Evolutionary conservation across 1,284 basidiomycete species (phyloP).

Genomic region (Rhizoctonia solani): DNA sequence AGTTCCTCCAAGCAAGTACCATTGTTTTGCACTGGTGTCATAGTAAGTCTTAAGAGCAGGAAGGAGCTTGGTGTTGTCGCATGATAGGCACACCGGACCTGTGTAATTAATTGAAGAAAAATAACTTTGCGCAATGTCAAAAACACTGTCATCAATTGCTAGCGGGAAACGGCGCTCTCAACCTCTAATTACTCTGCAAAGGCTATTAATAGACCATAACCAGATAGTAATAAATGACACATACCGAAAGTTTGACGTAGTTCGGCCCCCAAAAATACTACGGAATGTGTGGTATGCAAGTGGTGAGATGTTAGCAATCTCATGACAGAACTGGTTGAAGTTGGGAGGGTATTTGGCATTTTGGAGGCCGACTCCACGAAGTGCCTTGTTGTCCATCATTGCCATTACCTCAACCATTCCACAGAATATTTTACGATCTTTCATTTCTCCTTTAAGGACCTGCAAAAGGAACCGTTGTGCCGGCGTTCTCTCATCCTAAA

Average conservation of each 20-base stretch:
- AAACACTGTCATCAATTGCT: conserved; percentile 40
- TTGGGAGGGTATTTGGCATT: neutral
- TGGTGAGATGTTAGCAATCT: neutral
- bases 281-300: neutral
- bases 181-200: no score
- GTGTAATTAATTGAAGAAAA: neutral
- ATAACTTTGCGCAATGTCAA: conserved; percentile 35
- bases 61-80: conserved; percentile 39
- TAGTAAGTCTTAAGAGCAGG: conserved; percentile 40
- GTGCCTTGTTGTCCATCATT: neutral
- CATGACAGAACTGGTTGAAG: neutral
- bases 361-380: neutral
- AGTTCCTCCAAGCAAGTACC: conserved; percentile 43
- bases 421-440: neutral
- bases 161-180: conserved; percentile 39
- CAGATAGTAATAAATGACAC: no score
- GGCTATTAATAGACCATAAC: no score
- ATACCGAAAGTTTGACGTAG: neutral
- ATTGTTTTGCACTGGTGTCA: conserved; percentile 36
- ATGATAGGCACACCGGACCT: conserved; percentile 14
- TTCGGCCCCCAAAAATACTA: neutral
- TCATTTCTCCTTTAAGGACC: neutral
- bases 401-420: neutral
- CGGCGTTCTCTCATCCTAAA: neutral
- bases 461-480: neutral